Percentiles rank a stretch among this genome's conserved stretches.
These are phyloP conservation scores for Tephrocybe rancida DNA, from an alignment of 768 basidiomycete genomes.

Conservation along the genomic window DNA sequence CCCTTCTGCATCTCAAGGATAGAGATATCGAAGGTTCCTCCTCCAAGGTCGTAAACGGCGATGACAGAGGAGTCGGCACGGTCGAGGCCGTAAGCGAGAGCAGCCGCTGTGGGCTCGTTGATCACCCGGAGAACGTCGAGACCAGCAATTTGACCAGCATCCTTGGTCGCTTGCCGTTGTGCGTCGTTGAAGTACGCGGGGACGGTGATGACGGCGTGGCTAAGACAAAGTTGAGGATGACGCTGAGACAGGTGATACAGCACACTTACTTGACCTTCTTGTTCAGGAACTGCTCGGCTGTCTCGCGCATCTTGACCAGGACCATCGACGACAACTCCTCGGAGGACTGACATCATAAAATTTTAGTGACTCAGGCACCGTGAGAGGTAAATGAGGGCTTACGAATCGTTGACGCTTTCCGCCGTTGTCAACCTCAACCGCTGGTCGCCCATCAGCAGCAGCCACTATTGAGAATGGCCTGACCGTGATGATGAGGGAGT, in stretches of 20 bases:
- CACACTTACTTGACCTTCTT: conserved; percentile 88
- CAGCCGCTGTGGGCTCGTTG: conserved; percentile 98
- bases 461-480: conserved; percentile 85
- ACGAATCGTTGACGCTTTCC: conserved; percentile 84
- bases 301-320: conserved; percentile 92
- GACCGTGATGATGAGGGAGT: neutral
- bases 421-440: conserved; percentile 82
- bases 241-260: neutral
- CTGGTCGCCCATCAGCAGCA: conserved; percentile 74
- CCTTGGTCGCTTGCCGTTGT: conserved; percentile 97
- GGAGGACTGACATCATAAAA: conserved; percentile 64
- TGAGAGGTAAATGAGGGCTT: conserved; percentile 29
- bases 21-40: conserved; percentile 99
- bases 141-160: conserved; percentile 97
- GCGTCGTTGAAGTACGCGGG: conserved; percentile 99
- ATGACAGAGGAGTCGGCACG: conserved; percentile 83
- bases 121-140: conserved; percentile 97
- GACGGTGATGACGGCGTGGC: conserved; percentile 91
- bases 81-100: conserved; percentile 97
- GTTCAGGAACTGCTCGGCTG: conserved; percentile 90
- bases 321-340: conserved; percentile 91
- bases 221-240: conserved; percentile 27
- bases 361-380: neutral
- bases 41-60: conserved; percentile 98
- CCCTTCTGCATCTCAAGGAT: conserved; percentile 99